Percentiles rank a stretch among this genome's conserved stretches.
Evolutionary conservation across 352 stramenopile species (phyloP).

Genomic region (Pythium coloratum): DNA sequence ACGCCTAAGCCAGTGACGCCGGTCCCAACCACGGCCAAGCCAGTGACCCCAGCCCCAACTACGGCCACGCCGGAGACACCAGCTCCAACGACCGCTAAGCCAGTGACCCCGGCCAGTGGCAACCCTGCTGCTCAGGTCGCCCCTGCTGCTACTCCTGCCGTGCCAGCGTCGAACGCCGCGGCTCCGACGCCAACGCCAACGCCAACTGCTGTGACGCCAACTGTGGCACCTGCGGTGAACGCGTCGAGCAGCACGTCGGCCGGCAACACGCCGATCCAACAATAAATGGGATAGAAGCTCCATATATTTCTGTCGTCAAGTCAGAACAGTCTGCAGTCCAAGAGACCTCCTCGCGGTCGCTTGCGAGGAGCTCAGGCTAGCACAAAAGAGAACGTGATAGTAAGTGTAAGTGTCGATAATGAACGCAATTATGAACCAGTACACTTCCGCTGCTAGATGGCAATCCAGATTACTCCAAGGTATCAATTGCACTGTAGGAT

Average conservation of each 20-base stretch:
- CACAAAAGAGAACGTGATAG: not conserved
- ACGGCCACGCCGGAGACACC: not conserved
- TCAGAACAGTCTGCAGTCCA: not conserved
- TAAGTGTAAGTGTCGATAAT: slow-evolving; percentile 4
- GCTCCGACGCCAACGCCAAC: slow-evolving; percentile 2
- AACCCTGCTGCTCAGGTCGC: slow-evolving; percentile 8
- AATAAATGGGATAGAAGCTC: slow-evolving; percentile 3
- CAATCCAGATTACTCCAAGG: not conserved
- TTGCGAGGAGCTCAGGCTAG: not conserved
- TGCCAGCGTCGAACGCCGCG: not conserved
- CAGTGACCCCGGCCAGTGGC: not conserved
- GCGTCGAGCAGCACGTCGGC: not conserved
- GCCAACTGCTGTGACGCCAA: not conserved
- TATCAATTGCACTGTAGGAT: too few species aligned
- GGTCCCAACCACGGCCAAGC: not conserved
- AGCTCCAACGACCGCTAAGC: not conserved
- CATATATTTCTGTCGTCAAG: slow-evolving; percentile 2
- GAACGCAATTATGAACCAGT: slow-evolving; percentile 7
- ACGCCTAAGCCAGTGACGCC: not conserved
- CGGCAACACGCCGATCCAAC: slow-evolving; percentile 3
- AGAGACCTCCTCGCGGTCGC: not conserved
- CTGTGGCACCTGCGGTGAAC: not conserved
- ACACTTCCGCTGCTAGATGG: not conserved
- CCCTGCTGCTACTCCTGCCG: not conserved
- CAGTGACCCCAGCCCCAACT: not conserved